These are phyloP conservation scores for Chaetomium olivaceum DNA, from an alignment of 2,329 filamentous ascomycete genomes.

Conservation along the genomic window DNA sequence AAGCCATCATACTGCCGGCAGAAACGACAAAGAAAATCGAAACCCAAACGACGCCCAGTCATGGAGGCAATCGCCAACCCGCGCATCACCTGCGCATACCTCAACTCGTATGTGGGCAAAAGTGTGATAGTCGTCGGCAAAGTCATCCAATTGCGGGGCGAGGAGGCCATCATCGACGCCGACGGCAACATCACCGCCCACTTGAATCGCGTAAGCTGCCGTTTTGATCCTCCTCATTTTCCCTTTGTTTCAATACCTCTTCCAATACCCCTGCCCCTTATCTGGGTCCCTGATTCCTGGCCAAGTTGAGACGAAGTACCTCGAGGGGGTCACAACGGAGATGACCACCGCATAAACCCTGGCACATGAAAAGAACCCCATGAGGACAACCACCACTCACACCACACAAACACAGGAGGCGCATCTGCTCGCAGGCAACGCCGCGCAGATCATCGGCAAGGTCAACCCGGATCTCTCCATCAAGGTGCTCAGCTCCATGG, in stretches of 20 bases:
- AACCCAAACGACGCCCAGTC: neutral
- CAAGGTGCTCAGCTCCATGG: conserved; percentile 67
- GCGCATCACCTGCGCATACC: conserved; percentile 77
- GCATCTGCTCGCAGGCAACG: conserved; percentile 68
- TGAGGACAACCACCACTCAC: neutral
- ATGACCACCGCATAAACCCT: neutral
- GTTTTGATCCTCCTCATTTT: neutral
- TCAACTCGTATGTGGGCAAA: conserved; percentile 71
- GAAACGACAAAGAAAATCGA: neutral
- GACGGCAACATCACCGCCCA: conserved; percentile 73
- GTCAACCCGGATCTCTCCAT: conserved; percentile 72
- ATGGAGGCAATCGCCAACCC: conserved; percentile 76
- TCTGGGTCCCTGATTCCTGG: neutral
- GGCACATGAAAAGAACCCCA: neutral
- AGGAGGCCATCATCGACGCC: conserved; percentile 77
- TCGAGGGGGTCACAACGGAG: neutral
- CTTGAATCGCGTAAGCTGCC: conserved; percentile 65
- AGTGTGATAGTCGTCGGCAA: conserved; percentile 85
- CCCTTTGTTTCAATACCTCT: no score
- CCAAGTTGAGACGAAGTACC: neutral
- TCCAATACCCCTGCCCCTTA: neutral
- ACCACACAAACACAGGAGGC: conserved; percentile 56
- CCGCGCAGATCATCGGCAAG: conserved; percentile 76
- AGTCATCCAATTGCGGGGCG: conserved; percentile 78
- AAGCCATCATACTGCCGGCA: neutral